Base-by-base conservation (phyloP, 768 basidiomycete species). In the Boletus insuetus region DNA sequence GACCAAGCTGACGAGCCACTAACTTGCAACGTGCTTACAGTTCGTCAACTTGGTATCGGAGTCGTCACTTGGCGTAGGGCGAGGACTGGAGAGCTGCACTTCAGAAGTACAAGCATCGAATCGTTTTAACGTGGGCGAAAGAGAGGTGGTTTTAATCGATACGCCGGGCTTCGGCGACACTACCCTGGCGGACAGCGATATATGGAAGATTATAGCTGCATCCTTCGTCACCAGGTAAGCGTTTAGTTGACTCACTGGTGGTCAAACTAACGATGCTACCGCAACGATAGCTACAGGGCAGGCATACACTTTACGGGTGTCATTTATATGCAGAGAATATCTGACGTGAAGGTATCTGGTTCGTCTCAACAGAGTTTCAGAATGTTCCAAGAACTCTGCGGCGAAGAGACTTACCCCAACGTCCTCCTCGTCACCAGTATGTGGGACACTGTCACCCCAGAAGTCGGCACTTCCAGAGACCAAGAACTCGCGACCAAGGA, bases 91-190 rank as follows among this genome's bases (percentile, higher is more conserved):
- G 52, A 75, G 74, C 43, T 69, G 65, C 31, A 75, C 74, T 8
- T 58, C 66, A 0, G 61, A 70, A 49, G 63, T 69, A 43, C 72
- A 74, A 50, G 49, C 55, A 16, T 70, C 69, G 10, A n/a, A n/a
- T 16, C 58, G 52, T 13, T 66, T 72, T 49, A 32, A 9, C 20
- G 34, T 70, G 14, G 60, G 55, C 44, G 77, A 73, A 0, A 68
- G 67, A 29, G 58, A 54, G 29, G 72, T 85, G 16, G 72, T 73
- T 4, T 68, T 85, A n/a, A 75, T 85, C 48, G 84, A 85, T 58
- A 85, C 83, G 0, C 83, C 84, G 3, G 84, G 84, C 0, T 85
- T 84, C 54, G 83, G 83, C 53, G 82, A 84, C 59, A 79, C 82
- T 2, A 62, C 63, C 13, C 67, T 72, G 54, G 74, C 73, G 49